Evolutionary conservation across 495 filamentous ascomycete species (phyloP), one percentile per base, ranked within the genome.

Genomic region (Aspergillus ostianus): DNA sequence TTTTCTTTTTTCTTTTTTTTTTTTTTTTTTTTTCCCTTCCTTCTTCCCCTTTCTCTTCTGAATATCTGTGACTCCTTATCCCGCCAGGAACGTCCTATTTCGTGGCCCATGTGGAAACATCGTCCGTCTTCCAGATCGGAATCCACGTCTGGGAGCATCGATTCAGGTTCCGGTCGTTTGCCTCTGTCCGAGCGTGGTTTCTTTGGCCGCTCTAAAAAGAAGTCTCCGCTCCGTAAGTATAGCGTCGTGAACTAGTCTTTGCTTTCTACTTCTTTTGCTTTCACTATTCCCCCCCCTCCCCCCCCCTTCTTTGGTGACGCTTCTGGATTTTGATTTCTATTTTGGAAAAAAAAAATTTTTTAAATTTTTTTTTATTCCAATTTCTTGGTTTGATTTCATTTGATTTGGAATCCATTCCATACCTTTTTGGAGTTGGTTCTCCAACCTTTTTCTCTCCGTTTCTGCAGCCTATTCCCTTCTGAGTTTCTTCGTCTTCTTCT

Each of bases 61-160:
- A 52, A 15, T 41, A 41, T 41, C 13, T 41, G 36, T 41, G 36
- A 41, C 36, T 41, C 13, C 29, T 41, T 17, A 12, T 41, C 61
- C 59, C 57, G 57, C 55, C 65, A 67, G 62, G 60, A 61, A 57
- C 57, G 48, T 61, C 60, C 57, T 61, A 53, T 62, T 55, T 55
- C 50, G 27, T 58, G 55, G 62, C 70, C 70, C 69, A 80, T 80
- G 76, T 78, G 77, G 76, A 79, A 77, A 71, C 73, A 70, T 67
- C 74, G 73, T 64, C 69, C 71, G 54, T 75, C 77, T 48, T 69
- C 75, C 71, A 75, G 72, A 75, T 75, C 72, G 63, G 75, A 80
- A 64, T 69, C 73, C 64, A 69, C 68, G 62, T 68, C 75, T 71
- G 73, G 71, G 65, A 74, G 56, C 58, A 66, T 67, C 68, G 59